Base-by-base conservation (phyloP, 2,329 filamentous ascomycete species). In the Talaromyces marneffei region DNA sequence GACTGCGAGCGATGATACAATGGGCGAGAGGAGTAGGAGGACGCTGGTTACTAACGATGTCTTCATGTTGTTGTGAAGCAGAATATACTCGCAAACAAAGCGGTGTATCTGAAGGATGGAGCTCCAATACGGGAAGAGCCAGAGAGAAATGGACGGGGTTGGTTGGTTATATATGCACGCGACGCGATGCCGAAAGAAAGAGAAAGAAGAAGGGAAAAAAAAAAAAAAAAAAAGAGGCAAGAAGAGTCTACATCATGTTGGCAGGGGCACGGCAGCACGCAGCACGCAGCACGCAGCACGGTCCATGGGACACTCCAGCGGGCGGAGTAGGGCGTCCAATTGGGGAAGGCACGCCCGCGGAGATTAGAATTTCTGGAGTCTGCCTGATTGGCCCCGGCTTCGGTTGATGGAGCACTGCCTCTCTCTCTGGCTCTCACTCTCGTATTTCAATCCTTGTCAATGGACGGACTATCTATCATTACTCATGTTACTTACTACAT, bases 61-160 rank as follows among this genome's bases (percentile, higher is more conserved):
- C 66, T 72, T 77, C 74, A 76, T 75, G 42, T 20, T 68, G 64
- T 31, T n/a, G 2, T 27, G 16, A 33, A 20, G 20, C 25, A 29
- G 7, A 52, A 33, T 16, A 20, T 20, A 20, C 18, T 52, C 29
- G 48, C 29, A 33, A 20, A 7, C 10, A 7, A 31, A 6, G 10
- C 27, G n/a, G 14, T 20, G 18, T 33, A 29, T 33, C 18, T 14
- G 4, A 14, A 20, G 29, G n/a, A 31, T 29, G 4, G n/a, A 27
- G 44, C 20, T 14, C n/a, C n/a, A n/a, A n/a, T 7, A 16, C 16
- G 25, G 8, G 25, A 20, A 31, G 27, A 50, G 46, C 31, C 46
- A 50, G 25, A 50, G 46, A 18, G 2, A 16, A 1, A 46, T 16
- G 10, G 8, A 16, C 0, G 12, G 27, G 46, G 25, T n/a, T n/a